A percentile compares a stretch with the other conserved stretches of the same genome.
Conservation (phyloP, 2,329 filamentous ascomycete genomes). For the Lasiodiplodia gonubiensis region DNA sequence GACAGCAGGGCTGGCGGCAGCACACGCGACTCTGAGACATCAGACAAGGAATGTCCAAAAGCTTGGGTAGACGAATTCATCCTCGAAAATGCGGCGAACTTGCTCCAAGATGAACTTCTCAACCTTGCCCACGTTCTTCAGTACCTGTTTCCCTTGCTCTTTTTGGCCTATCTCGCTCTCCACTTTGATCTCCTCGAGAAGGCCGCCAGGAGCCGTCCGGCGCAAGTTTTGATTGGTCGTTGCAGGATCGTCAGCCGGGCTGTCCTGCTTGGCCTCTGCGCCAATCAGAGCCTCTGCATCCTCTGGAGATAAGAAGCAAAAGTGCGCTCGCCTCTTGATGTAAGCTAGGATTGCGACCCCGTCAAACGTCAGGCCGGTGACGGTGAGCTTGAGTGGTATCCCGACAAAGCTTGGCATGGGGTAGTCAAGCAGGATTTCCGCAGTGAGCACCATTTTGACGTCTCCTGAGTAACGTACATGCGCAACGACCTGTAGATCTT, state of each 20-base stretch:
- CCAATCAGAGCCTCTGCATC: constrained; percentile 76
- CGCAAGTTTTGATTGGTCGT: constrained; percentile 32
- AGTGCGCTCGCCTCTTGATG: constrained; percentile 86
- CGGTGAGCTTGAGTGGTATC: constrained; percentile 91
- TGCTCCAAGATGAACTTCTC: constrained; percentile 97
- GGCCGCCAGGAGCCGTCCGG: constrained; percentile 66
- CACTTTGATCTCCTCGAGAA: constrained; percentile 91
- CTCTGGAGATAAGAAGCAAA: constrained; percentile 92
- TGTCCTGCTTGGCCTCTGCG: constrained; percentile 41
- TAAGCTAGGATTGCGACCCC: constrained; percentile 91
- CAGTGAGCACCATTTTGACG: constrained; percentile 84
- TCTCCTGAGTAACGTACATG: constrained; percentile 89
- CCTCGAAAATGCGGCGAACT: constrained; percentile 95
- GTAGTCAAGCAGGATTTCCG: constrained; percentile 95
- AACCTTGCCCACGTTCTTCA: constrained; percentile 99
- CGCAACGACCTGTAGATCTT: constrained; percentile 92
- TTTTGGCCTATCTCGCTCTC: constrained; percentile 97
- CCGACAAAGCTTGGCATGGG: constrained; percentile 98
- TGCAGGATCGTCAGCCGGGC: constrained; percentile 31
- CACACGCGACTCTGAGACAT: constrained; percentile 31
- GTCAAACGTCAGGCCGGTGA: constrained; percentile 93
- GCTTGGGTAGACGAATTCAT: constrained; percentile 97
- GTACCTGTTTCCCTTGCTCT: constrained; percentile 87
- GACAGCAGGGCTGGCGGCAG: constrained; percentile 27
- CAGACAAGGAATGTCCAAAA: constrained; percentile 97